Evolutionary conservation across 2,329 filamentous ascomycete genomes (phyloP), one percentile per base, ranked within the genome.

Genomic region (Nigrograna mackinnonii): DNA sequence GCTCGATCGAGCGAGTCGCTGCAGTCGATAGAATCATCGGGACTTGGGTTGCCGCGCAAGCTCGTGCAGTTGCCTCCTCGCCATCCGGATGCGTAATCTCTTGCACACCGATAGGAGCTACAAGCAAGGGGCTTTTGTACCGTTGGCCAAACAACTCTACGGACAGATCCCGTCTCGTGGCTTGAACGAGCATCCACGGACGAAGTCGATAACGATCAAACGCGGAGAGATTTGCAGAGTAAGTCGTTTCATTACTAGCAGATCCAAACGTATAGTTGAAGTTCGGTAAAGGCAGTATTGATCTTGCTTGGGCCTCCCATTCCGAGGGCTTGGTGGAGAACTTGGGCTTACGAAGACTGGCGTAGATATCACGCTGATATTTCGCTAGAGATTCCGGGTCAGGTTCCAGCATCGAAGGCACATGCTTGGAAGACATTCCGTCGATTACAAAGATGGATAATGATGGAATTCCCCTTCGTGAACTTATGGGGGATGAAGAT

Each of bases 91-190:
- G 85, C 58, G 86, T 83, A 22, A 87, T 82, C 2, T 72, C 72
- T 54, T 89, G 85, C 0, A 88, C 84, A 0, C 87, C 86, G 2
- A 90, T 75, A 0, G 86, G 86, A 1, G 85, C 85, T 57, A 86
- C 78, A 2, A 87, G 59, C 1, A 87, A 51, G 0, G 83, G 84
- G 13, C 68, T 73, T 3, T 71, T 64, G 36, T 78, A 73, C 34
- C 65, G 64, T 22, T 68, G 63, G 1, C 75, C 76, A 28, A 72
- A 60, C 13, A 57, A 42, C 35, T 59, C 46, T 2, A 61, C 54
- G 7, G 56, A 59, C 35, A 64, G 43, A 43, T 65, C 49, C 22
- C 66, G 55, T 14, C 53, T 54, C 2, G 69, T 72, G 2, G 61
- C 63, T 36, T 70, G 65, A 19, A 63, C 59, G 2, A 73, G 59